Base-by-base conservation (phyloP, 2,329 filamentous ascomycete species). In the Falciphora oryzae region DNA sequence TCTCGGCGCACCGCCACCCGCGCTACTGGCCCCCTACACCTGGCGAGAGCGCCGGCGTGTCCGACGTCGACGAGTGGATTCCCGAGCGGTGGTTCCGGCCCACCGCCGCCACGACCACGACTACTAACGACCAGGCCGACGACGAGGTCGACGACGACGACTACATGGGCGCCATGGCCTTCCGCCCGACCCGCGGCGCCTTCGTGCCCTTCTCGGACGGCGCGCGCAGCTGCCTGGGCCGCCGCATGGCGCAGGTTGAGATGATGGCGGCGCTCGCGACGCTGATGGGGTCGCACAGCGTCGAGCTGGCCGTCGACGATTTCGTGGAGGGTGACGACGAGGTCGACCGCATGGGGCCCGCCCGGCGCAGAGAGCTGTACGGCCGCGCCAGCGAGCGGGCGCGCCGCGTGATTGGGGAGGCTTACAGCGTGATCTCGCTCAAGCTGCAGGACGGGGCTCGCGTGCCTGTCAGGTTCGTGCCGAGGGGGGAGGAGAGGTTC, bases 31-130 rank as follows among this genome's bases (percentile, higher is more conserved):
- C 89, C 16, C 78, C 78, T n/a, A 7, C 44, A 2, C 44, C 44
- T 5, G 38, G 38, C 25, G 83, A 81, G 69, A 77, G 76, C 66
- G 71, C 81, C 27, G 75, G 73, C 29, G 67, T 75, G 25, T 76
- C 84, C 62, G 89, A 93, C 69, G 75, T 91, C 1, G 80, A 88
- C 63, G 84, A 89, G 65, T 94, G 88, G 74, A 79, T 86, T 61
- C 90, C 91, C 0, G 88, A 91, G 74, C 83, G 91, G 58, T 93
- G 91, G 91, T 84, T 91, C 67, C 75, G 78, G 28, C 73, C 71
- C 31, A 67, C 50, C 22, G 67, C 67, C 3, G 68, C 66, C 1
- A 71, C 65, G 25, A 70, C 69, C 28, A 73, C 73, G 25, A 62
- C 38, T 22, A n/a, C n/a, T 14, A 65, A 63, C 71, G 70, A 69